These are phyloP conservation scores for Trametes versicolor DNA, from an alignment of 1,284 basidiomycete species.

Conservation along the genomic window DNA sequence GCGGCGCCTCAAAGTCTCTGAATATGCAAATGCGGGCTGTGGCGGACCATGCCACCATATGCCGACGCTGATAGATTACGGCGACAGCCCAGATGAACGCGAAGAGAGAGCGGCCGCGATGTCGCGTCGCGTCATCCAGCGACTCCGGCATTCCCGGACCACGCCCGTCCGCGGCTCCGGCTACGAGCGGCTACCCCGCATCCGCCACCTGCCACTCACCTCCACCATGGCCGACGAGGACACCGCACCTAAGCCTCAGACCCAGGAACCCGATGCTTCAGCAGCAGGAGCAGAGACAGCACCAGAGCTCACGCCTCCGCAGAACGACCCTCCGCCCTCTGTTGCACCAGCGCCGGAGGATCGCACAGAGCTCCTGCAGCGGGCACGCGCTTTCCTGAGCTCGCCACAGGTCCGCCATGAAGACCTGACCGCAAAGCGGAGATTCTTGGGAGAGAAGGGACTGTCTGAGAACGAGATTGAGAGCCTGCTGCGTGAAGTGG, in stretches of 20 bases:
- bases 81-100: neutral
- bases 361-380: constrained; percentile 59
- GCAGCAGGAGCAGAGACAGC: constrained; percentile 17
- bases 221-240: constrained; percentile 31
- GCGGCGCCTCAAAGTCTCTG: neutral
- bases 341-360: constrained; percentile 18
- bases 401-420: constrained; percentile 73
- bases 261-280: neutral
- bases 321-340: constrained; percentile 7
- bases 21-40: neutral
- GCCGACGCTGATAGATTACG: neutral
- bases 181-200: constrained; percentile 12
- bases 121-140: constrained; percentile 5
- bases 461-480: constrained; percentile 69
- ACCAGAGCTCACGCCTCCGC: constrained; percentile 15
- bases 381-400: constrained; percentile 68
- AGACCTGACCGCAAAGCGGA: constrained; percentile 62
- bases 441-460: constrained; percentile 79
- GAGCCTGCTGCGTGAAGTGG: constrained; percentile 63
- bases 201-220: constrained; percentile 1
- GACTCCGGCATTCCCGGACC: constrained; percentile 8
- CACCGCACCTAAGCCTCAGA: constrained; percentile 1
- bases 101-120: neutral
- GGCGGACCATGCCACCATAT: neutral
- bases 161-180: constrained; percentile 2